phyloP scores from a whole-genome alignment of 495 filamentous ascomycete genomes.

The Podospora comata region DNA sequence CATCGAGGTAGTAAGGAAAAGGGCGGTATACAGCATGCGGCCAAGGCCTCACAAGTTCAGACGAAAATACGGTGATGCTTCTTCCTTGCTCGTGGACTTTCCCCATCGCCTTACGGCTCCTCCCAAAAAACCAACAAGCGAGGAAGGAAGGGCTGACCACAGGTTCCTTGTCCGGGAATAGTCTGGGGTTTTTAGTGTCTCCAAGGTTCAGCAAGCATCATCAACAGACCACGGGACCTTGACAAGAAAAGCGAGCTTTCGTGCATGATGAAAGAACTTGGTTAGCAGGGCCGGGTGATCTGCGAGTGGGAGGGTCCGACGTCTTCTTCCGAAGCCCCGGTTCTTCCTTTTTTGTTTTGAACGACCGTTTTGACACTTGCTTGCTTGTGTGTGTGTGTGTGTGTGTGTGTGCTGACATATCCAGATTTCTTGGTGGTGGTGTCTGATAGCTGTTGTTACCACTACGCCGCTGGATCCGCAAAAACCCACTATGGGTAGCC shows the following conservation, averaged over 20 bases:
- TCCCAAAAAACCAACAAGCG: not conserved
- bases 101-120: too few relatives aligned
- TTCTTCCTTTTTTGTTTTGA: not conserved
- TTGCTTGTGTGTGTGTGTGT: not conserved
- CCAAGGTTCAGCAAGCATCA: not conserved
- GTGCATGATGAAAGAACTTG: not conserved
- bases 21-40: too few relatives aligned
- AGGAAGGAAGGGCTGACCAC: not conserved
- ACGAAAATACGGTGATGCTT: too few relatives aligned
- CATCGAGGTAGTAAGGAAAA: not conserved
- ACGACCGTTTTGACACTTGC: not conserved
- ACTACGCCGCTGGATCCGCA: conserved; percentile 5
- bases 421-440: not conserved
- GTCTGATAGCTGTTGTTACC: not conserved
- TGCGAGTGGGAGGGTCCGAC: not conserved
- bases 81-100: too few relatives aligned
- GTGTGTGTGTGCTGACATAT: conserved; percentile 4
- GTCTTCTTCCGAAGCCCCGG: not conserved
- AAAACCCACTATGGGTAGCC: conserved; percentile 11
- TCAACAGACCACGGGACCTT: not conserved
- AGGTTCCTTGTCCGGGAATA: not conserved
- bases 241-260: not conserved
- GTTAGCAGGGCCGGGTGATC: conserved; percentile 4
- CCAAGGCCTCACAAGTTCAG: too few relatives aligned
- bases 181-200: not conserved